A percentile compares a stretch with the other conserved stretches of the same genome.
These are phyloP conservation scores for Diaporthe amygdali DNA, from an alignment of 2,329 filamentous ascomycete species.

Conservation along the genomic window DNA sequence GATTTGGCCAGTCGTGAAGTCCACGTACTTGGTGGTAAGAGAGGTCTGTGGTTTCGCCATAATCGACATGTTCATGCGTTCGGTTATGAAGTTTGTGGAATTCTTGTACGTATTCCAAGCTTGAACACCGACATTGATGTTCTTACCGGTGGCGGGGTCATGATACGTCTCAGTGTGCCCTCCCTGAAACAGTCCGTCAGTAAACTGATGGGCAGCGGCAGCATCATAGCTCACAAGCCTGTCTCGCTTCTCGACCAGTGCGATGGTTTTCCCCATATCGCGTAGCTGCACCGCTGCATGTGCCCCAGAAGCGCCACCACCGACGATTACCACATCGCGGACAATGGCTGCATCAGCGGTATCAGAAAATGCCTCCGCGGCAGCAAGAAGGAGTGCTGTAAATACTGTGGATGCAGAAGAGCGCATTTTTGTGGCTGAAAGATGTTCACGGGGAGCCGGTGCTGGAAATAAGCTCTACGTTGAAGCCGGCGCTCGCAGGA, in stretches of 20 bases:
- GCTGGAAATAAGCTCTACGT: too few relatives aligned
- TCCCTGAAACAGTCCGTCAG: slow-evolving; percentile 28
- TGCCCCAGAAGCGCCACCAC: slow-evolving; percentile 8
- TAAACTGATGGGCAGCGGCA: neutral
- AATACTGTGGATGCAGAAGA: neutral
- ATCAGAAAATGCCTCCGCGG: neutral
- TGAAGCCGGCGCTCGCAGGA: neutral
- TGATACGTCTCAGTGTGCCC: slow-evolving; percentile 38
- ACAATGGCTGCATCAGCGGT: neutral
- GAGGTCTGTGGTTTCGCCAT: neutral
- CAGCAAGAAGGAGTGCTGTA: neutral
- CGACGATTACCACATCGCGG: neutral
- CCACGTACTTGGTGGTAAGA: neutral
- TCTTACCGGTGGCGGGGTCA: slow-evolving; percentile 32
- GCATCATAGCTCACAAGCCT: neutral
- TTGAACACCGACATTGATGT: slow-evolving; percentile 30
- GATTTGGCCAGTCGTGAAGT: neutral
- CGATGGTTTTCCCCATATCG: neutral
- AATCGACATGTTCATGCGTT: slow-evolving; percentile 36
- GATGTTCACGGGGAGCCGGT: neutral
- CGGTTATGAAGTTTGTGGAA: slow-evolving; percentile 33
- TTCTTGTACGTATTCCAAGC: slow-evolving; percentile 38
- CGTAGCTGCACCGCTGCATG: slow-evolving; percentile 3
- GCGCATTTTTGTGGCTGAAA: neutral
- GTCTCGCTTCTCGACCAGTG: neutral